Evolutionary conservation across 2,329 filamentous ascomycete species (phyloP).

Genomic region (Fusarium xylarioides): DNA sequence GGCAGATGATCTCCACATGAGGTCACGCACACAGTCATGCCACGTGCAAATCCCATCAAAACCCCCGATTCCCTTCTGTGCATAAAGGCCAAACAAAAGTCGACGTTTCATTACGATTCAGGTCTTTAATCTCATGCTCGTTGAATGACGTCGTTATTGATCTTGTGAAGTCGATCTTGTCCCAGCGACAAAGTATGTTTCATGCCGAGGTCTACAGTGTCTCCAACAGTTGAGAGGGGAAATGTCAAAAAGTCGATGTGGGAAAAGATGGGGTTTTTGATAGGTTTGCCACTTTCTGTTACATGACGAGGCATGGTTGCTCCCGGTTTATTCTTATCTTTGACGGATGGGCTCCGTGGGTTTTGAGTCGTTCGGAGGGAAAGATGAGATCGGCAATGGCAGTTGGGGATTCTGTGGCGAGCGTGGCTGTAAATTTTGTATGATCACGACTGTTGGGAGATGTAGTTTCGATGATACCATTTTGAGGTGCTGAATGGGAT

Average conservation of each 20-base stretch:
- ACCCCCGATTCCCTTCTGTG: constrained; percentile 4
- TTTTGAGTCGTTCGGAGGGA: neutral
- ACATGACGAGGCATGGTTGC: neutral
- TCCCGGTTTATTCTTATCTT: neutral
- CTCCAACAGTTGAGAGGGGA: neutral
- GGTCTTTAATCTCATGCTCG: constrained; percentile 6
- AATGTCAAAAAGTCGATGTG: neutral
- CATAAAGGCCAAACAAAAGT: neutral
- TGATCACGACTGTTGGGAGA: neutral
- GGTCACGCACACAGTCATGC: constrained; percentile 33
- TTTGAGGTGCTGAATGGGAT: neutral
- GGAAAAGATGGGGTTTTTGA: neutral
- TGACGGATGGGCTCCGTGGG: neutral
- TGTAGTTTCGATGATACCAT: constrained; percentile 1
- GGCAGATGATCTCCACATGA: constrained; percentile 42
- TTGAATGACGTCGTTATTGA: constrained; percentile 18
- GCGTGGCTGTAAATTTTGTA: neutral
- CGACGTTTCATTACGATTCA: constrained; percentile 12
- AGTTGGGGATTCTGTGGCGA: neutral
- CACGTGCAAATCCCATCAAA: constrained; percentile 16
- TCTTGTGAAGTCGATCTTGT: constrained; percentile 6
- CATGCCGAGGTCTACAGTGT: neutral
- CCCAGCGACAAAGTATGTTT: neutral
- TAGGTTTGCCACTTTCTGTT: constrained; percentile 1
- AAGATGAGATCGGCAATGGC: neutral